Base-by-base conservation (phyloP, 2,329 filamentous ascomycete species). In the Sporothrix inflata region DNA sequence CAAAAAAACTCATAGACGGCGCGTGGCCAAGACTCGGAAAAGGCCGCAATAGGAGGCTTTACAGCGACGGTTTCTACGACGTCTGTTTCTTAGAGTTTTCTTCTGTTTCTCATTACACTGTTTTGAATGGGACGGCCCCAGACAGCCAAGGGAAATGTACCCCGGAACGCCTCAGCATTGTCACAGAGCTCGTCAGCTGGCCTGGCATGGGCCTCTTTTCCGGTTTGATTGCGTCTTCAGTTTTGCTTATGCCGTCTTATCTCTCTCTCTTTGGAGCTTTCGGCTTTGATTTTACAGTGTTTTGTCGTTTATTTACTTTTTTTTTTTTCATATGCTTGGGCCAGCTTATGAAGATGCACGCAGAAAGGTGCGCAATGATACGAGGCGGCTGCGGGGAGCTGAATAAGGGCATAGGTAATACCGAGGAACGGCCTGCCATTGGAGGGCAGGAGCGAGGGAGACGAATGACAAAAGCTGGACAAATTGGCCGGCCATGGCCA, bases 21-120 rank as follows among this genome's bases (percentile, higher is more conserved):
- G 65, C 27, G 45, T 49, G 42, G 61, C 40, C 40, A 49, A 66
- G 63, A 34, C 7, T 9, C 38, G 38, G 27, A 67, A 47, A 67
- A 49, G 45, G 65, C 65, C 65, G 27, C 45, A 34, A 38, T 21
- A 21, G 19, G 45, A 49, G 45, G 45, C 27, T 67, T 67, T 67
- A 67, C 63, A 66, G 65, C 65, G 65, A 67, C 65, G 24, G 65
- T 67, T 67, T 67, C 65, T 11, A 67, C 65, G 65, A 67, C 65
- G 14, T 12, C 19, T 21, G 9, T 42, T 38, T 40, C 55, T n/a
- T 51, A 21, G 21, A 7, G 7, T 12, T 11, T 42, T 12, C 38
- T 7, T 24, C 11, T 45, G 40, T 47, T 21, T 42, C n/a, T 38
- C n/a, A 61, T 57, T 57, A 7, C 0, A 57, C 11, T 42, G 1